These are phyloP conservation scores for Cyamopsis tetragonoloba DNA, from an alignment of 306 rosid genomes.

Conservation along the genomic window DNA sequence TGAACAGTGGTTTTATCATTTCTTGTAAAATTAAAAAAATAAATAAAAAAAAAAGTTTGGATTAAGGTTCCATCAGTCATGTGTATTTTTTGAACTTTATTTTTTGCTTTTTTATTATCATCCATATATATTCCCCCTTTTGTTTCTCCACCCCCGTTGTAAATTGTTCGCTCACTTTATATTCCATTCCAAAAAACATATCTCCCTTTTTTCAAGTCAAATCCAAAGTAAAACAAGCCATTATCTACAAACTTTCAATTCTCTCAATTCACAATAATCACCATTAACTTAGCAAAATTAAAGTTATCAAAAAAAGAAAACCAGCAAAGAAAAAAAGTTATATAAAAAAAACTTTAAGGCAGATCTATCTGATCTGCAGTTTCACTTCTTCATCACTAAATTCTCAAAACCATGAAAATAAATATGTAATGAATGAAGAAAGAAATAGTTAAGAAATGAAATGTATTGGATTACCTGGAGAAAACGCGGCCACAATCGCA, in stretches of 20 bases:
- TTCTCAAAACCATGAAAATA: neutral
- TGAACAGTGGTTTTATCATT: slow-evolving; percentile 39
- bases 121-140: too few species aligned
- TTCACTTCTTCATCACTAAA: neutral
- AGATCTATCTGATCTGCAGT: neutral
- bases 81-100: slow-evolving; percentile 4
- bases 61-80: slow-evolving; percentile 65
- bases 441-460: neutral
- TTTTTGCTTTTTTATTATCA: slow-evolving; percentile 14
- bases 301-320: neutral
- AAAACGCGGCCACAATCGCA: slow-evolving; percentile 97
- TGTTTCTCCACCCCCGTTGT: slow-evolving; percentile 22
- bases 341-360: neutral
- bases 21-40: slow-evolving; percentile 27
- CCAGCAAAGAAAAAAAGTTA: neutral
- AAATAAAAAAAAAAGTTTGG: slow-evolving; percentile 19
- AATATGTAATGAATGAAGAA: neutral
- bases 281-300: too few species aligned
- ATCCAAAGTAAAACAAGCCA: slow-evolving; percentile 37
- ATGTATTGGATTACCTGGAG: slow-evolving; percentile 47
- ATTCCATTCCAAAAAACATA: slow-evolving; percentile 37
- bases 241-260: neutral
- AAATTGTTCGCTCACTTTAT: too few species aligned
- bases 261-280: slow-evolving; percentile 20
- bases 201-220: slow-evolving; percentile 47